These are phyloP conservation scores for Diplodia seriata DNA, from an alignment of 2,329 filamentous ascomycete species.

Conservation along the genomic window DNA sequence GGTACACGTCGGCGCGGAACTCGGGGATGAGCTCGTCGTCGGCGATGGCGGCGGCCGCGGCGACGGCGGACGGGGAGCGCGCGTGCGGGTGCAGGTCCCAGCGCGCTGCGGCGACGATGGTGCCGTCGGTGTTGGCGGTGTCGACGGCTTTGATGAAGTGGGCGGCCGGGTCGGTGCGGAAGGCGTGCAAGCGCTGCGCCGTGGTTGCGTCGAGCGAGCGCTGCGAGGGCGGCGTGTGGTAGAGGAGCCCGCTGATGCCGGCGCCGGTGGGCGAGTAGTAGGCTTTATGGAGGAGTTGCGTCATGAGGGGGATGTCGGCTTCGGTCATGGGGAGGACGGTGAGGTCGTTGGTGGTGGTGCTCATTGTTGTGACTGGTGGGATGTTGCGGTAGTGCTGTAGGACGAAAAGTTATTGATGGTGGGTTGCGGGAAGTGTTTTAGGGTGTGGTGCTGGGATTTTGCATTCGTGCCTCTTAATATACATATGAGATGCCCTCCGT, in stretches of 20 bases:
- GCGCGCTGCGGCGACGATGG: constrained; percentile 26
- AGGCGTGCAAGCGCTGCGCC: not conserved
- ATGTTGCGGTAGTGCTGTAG: too few relatives aligned
- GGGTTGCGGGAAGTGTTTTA: not conserved
- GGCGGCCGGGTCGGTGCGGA: not conserved
- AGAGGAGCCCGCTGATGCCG: constrained; percentile 22
- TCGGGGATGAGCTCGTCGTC: constrained; percentile 23
- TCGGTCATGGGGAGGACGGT: constrained; percentile 14
- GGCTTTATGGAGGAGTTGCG: constrained; percentile 19
- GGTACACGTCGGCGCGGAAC: constrained; percentile 1
- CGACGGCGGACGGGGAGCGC: not conserved
- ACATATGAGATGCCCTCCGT: not conserved
- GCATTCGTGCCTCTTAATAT: not conserved
- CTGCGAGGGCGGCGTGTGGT: constrained; percentile 8
- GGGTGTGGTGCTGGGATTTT: not conserved
- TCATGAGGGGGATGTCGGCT: constrained; percentile 16
- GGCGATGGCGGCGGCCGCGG: not conserved
- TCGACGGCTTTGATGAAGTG: constrained; percentile 29
- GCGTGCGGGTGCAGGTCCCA: constrained; percentile 26
- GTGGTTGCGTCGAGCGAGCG: constrained; percentile 9
- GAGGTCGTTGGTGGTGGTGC: constrained; percentile 1
- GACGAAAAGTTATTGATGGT: too few relatives aligned
- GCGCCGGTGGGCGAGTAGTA: constrained; percentile 22
- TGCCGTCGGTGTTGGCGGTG: too few relatives aligned
- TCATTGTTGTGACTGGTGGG: too few relatives aligned